Evolutionary conservation across 140 eudicot species (phyloP), one percentile per base, ranked within the genome.

Genomic region (Anethum foeniculum): DNA sequence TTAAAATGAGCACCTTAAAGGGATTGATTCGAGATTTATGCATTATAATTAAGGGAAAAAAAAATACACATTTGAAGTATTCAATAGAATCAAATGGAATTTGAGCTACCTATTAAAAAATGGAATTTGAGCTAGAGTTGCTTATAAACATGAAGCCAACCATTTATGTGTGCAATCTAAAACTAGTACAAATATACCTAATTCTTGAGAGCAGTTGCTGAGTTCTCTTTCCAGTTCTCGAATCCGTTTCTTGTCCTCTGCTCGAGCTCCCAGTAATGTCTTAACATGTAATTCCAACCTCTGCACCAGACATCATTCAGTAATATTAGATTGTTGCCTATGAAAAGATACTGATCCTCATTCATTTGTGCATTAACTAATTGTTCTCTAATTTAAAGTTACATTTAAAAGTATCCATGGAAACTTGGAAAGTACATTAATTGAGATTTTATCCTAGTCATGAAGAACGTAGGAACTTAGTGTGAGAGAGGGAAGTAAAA

Each of bases 151-250:
- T 16, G 19, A 79, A 67, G 36, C 23, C 62, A 81, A 56, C 32
- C 11, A 74, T 16, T 39, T 54, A 47, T 79, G 81, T 19, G 28
- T 12, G 73, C 48, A 44, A 4, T 4, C 3, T 54, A 43, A 54
- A 60, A 75, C 15, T 28, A 34, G 48, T 32, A 68, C 39, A 13
- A 34, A 76, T 19, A 49, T 46, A 94, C 98, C 98, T 89, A 94
- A 89, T 89, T 94, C 97, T 81, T 94, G 94, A 82, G 88, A 84
- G 88, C 97, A 90, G 80, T 92, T 94, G 49, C 89, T 89, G 74
- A 92, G 89, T 81, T 94, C 97, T 88, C 93, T 90, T 86, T 94
- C 94, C 81, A 94, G 71, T 83, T 85, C 90, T 80, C 74, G 86
- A 27, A 94, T 90, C 56, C 81, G 96, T 78, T 85, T 86, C 90